Evolutionary conservation across 2,329 filamentous ascomycete genomes (phyloP).

Genomic region (Sporothrix protearum): DNA sequence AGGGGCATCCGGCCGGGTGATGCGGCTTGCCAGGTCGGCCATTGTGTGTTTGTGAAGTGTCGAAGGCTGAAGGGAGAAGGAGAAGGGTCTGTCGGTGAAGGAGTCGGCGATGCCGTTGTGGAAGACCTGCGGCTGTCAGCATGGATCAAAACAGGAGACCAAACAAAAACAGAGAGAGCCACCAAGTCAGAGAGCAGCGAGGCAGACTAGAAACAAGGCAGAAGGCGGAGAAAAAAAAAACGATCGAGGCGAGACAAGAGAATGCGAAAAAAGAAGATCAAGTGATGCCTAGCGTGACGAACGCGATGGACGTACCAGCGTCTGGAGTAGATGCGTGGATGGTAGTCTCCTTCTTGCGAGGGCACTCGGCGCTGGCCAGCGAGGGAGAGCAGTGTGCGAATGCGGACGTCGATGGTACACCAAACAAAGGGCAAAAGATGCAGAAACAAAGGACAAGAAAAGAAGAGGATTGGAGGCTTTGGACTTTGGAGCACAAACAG

Average conservation of each 20-base stretch:
- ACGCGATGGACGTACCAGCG: not conserved
- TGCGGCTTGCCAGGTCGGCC: conserved; percentile 49
- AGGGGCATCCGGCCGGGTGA: conserved; percentile 43
- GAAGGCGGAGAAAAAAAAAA: not conserved
- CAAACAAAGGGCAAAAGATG: conserved; percentile 13
- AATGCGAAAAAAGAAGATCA: not conserved
- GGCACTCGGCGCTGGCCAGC: not conserved
- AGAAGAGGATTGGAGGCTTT: not conserved
- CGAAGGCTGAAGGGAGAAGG: not conserved
- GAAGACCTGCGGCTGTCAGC: not conserved
- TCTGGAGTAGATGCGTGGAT: not conserved
- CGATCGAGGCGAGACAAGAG: not conserved
- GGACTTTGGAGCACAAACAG: not conserved
- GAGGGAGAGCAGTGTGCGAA: not conserved
- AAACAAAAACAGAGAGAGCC: not conserved
- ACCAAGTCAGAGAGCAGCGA: no score
- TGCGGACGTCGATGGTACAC: conserved; percentile 6
- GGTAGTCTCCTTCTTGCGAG: not conserved
- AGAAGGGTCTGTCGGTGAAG: not conserved
- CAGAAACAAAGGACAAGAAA: not conserved
- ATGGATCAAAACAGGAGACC: not conserved
- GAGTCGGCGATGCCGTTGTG: not conserved
- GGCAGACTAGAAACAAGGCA: no score
- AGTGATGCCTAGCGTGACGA: not conserved
- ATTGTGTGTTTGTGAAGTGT: conserved; percentile 17